Base-by-base conservation (phyloP, 768 basidiomycete species). In the Candolleomyces eurysporus region DNA sequence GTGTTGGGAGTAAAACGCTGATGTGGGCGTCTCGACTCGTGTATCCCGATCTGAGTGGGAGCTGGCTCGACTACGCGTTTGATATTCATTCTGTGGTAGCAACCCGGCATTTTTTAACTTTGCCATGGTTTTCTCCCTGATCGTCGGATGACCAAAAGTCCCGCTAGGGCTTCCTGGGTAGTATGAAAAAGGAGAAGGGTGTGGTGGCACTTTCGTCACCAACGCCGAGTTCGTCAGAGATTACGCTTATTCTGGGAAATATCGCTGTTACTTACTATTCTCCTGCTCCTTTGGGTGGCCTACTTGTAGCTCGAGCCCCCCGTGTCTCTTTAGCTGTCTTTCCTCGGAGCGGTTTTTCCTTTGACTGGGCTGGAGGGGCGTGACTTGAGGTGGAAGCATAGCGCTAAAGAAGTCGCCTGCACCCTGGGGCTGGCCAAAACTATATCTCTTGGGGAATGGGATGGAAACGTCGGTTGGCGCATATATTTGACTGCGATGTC, bases 71-170 rank as follows among this genome's bases (percentile, higher is more conserved):
- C 52, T 54, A 17, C 31, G 32, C 6, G 52, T 16, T 21, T 54
- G 31, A 54, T 54, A 36, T 16, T 54, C 14, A 54, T 54, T 11
- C 16, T 54, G 52, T 16, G 52, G 31, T 19, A 30, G 26, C 49
- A 14, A 14, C 14, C 22, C 14, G 17, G 11, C 31, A 31, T 54
- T 39, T 31, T 39, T 54, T 30, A 54, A 21, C 52, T 39, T 54
- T n/a, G 52, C 32, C 52, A 54, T 54, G 21, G 52, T 54, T 39
- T 39, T 31, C 52, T 54, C 52, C 32, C 52, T 54, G 52, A 54
- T 54, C 14, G 52, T 54, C 11, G 52, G 52, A 11, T 14, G 52
- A 39, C 52, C 52, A 54, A 54, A 54, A 26, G 52, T 54, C 32
- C 52, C 52, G 16, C 31, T 54, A 6, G 52, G 52, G 30, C 52